phyloP scores from a whole-genome alignment of 345 rosid genomes.

The Pugionium cornutum region DNA sequence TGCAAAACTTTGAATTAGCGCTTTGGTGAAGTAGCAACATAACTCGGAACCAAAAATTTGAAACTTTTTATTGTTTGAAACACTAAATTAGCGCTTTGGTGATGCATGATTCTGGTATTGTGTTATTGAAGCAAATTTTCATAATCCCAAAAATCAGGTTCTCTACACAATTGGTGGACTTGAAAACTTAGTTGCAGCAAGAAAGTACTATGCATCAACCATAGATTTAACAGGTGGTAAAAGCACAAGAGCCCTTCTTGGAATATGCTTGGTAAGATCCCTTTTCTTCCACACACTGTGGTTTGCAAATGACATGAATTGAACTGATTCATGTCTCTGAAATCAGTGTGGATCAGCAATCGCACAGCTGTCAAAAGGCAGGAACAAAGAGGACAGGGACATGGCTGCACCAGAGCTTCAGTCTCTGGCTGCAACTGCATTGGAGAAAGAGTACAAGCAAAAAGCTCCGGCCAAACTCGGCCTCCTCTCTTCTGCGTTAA shows the following conservation, averaged over 20 bases:
- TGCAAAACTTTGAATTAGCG: not conserved
- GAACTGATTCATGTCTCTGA: conserved; percentile 12
- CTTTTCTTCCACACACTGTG: conserved; percentile 6
- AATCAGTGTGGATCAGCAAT: conserved; percentile 81
- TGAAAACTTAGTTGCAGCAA: conserved; percentile 80
- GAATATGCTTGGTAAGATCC: conserved; percentile 82
- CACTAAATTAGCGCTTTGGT: conserved; percentile 1
- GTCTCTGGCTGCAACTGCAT: conserved; percentile 61
- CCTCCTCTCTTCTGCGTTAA: conserved; percentile 66
- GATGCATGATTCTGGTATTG: conserved; percentile 13
- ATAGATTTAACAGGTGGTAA: conserved; percentile 89
- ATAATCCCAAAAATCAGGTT: conserved; percentile 52
- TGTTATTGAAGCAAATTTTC: not conserved
- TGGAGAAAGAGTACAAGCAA: conserved; percentile 89
- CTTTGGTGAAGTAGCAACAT: no score
- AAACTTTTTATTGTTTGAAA: not conserved
- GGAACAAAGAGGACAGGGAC: conserved; percentile 86
- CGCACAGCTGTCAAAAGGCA: conserved; percentile 71
- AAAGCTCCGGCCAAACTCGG: conserved; percentile 68
- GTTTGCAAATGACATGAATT: conserved; percentile 18
- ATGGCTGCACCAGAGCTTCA: conserved; percentile 63
- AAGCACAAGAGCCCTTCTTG: conserved; percentile 84
- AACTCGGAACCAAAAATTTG: not conserved
- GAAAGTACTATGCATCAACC: conserved; percentile 87
- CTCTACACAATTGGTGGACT: conserved; percentile 91